phyloP scores from a whole-genome alignment of 768 basidiomycete species.

The Tylopilus sp. region DNA sequence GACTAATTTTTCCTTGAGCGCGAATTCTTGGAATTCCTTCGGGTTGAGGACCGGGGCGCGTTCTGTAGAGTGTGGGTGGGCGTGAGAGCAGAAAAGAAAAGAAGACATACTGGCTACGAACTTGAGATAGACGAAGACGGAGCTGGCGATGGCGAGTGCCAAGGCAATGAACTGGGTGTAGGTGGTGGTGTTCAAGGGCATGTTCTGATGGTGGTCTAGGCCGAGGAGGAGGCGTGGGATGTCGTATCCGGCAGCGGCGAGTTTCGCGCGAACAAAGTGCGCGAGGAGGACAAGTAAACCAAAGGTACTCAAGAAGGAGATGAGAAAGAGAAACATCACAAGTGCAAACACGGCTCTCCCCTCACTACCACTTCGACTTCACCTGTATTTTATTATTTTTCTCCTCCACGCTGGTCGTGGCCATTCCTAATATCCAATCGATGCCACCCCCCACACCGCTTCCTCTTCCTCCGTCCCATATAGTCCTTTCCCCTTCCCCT shows the following conservation, averaged over 20 bases:
- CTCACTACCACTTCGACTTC: background rate
- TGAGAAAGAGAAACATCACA: conserved; percentile 38
- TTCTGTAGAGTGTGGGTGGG: conserved; percentile 36
- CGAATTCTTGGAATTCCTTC: conserved; percentile 75
- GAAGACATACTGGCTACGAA: conserved; percentile 40
- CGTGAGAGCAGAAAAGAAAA: background rate
- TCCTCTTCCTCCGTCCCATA: conserved; percentile 34
- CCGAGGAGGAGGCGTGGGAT: conserved; percentile 58
- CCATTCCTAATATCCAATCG: conserved; percentile 27
- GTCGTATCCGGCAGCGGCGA: conserved; percentile 56
- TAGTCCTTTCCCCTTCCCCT: conserved; percentile 29
- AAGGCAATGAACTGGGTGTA: conserved; percentile 49
- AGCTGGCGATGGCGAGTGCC: conserved; percentile 47
- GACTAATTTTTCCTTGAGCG: conserved; percentile 73
- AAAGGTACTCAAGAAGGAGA: conserved; percentile 49
- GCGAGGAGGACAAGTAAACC: conserved; percentile 37
- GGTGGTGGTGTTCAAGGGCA: conserved; percentile 13
- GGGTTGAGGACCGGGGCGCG: conserved; percentile 72
- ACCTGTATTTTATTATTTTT: background rate
- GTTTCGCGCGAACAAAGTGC: conserved; percentile 35
- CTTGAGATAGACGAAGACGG: conserved; percentile 52
- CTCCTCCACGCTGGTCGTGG: conserved; percentile 35
- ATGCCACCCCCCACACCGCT: conserved; percentile 43
- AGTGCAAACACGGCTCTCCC: background rate
- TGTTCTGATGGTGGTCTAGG: conserved; percentile 27